Conservation (phyloP, 2,329 filamentous ascomycete genomes). For the Sarocladium brachiariae region DNA sequence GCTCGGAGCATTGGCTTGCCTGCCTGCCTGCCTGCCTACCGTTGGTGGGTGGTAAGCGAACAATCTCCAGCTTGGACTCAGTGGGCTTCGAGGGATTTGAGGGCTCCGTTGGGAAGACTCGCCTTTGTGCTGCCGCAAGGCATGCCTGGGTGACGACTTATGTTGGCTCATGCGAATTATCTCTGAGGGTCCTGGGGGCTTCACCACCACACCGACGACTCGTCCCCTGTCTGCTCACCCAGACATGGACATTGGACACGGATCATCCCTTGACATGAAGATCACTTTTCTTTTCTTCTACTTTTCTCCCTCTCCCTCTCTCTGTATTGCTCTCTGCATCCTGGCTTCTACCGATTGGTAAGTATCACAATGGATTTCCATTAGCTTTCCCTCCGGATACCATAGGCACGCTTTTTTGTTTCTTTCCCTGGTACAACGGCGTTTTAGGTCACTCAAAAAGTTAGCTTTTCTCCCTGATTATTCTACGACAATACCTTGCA, state of each 20-base stretch:
- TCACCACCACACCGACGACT: slow-evolving; percentile 10
- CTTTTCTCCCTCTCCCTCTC: too few relatives aligned
- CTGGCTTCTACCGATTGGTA: slow-evolving; percentile 9
- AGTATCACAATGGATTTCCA: slow-evolving; percentile 7
- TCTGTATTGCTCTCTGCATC: slow-evolving; percentile 6
- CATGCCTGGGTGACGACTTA: slow-evolving; percentile 21
- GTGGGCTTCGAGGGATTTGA: slow-evolving; percentile 36
- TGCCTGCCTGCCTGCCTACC: too few relatives aligned
- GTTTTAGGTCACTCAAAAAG: background rate
- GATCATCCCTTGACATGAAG: background rate
- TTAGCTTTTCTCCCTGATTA: too few relatives aligned
- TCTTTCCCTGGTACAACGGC: slow-evolving; percentile 1
- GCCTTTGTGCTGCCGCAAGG: slow-evolving; percentile 10
- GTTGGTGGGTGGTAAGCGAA: slow-evolving; percentile 19
- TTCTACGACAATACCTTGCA: background rate
- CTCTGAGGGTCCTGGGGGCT: slow-evolving; percentile 33
- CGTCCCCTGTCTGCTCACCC: background rate
- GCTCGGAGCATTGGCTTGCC: slow-evolving; percentile 19
- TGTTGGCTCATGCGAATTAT: slow-evolving; percentile 27
- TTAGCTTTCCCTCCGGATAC: background rate
- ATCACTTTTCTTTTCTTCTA: slow-evolving; percentile 2
- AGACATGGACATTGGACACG: background rate
- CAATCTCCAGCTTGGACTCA: slow-evolving; percentile 20
- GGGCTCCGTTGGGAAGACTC: slow-evolving; percentile 25
- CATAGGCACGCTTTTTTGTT: background rate